Evolutionary conservation across 768 basidiomycete genomes (phyloP).

Genomic region (Amanita rimosa): DNA sequence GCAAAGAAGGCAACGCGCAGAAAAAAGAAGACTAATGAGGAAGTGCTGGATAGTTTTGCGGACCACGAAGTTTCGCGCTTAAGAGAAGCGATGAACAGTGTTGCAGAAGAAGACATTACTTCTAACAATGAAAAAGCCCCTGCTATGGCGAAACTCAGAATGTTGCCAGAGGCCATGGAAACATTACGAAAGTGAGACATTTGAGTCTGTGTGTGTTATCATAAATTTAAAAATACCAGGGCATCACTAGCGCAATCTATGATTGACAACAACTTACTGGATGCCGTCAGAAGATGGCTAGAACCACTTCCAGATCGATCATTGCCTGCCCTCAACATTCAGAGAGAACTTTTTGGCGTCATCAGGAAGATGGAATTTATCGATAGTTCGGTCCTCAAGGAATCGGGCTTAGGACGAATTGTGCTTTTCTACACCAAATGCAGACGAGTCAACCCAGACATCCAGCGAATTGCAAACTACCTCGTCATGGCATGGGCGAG

Average conservation of each 20-base stretch:
- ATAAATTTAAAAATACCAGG: conserved; percentile 27
- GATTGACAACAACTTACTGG: conserved; percentile 88
- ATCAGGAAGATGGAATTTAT: conserved; percentile 88
- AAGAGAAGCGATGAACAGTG: conserved; percentile 78
- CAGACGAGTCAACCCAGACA: conserved; percentile 76
- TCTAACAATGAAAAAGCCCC: conserved; percentile 74
- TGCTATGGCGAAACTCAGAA: conserved; percentile 71
- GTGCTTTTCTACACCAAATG: conserved; percentile 94
- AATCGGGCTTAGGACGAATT: conserved; percentile 81
- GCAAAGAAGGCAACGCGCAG: conserved; percentile 59
- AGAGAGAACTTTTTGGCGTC: conserved; percentile 78
- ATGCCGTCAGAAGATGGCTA: conserved; percentile 83
- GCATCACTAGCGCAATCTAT: conserved; percentile 83
- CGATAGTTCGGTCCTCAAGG: conserved; percentile 82
- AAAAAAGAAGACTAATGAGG: conserved; percentile 71
- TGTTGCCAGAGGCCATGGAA: conserved; percentile 86
- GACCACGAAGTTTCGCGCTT: conserved; percentile 88
- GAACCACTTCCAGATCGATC: conserved; percentile 91
- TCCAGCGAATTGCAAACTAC: conserved; percentile 71
- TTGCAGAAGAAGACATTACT: conserved; percentile 75
- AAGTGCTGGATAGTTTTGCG: conserved; percentile 75
- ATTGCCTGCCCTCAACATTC: conserved; percentile 91
- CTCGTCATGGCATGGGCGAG: conserved; percentile 83
- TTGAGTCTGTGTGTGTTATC: background rate
- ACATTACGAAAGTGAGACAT: conserved; percentile 72